Percentiles rank a stretch among this genome's conserved stretches.
These are phyloP conservation scores for Populus hybrid DNA, from an alignment of 441 rosid species.

Conservation along the genomic window DNA sequence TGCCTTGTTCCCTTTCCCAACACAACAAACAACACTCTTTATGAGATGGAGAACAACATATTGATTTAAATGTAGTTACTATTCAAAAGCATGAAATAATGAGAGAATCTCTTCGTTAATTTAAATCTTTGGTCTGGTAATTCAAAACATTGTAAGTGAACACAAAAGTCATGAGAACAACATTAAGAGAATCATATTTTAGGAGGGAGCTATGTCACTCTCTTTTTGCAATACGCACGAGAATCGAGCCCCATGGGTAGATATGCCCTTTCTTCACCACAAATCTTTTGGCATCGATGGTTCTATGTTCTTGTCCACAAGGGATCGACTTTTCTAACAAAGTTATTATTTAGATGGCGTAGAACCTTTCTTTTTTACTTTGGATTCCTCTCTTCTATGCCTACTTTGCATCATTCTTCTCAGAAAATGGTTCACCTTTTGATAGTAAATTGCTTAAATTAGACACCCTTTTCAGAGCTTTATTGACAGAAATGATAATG, in stretches of 20 bases:
- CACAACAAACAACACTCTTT: conserved; percentile 26
- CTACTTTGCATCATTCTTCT: conserved; percentile 16
- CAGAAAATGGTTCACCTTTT: conserved; percentile 29
- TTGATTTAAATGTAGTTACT: neutral
- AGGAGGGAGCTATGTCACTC: conserved; percentile 20
- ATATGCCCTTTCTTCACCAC: conserved; percentile 22
- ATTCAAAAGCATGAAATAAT: neutral
- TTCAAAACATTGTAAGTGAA: neutral
- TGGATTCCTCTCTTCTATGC: conserved; percentile 26
- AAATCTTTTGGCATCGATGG: neutral
- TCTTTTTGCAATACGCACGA: neutral
- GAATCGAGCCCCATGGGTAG: conserved; percentile 31
- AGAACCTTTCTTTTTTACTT: conserved; percentile 21
- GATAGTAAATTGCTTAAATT: conserved; percentile 20
- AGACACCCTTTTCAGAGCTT: neutral
- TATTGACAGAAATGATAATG: neutral
- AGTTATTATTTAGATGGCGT: conserved; percentile 19
- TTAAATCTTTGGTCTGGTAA: neutral
- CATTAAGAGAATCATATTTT: conserved; percentile 18
- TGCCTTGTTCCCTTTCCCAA: conserved; percentile 21
- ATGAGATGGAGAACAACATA: conserved; percentile 4
- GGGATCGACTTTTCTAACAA: conserved; percentile 18
- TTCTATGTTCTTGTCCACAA: neutral
- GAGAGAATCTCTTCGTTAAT: conserved; percentile 13
- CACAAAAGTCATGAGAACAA: conserved; percentile 20